These are phyloP conservation scores for Cladosporium oxysporum DNA, from an alignment of 2,329 filamentous ascomycete species.

Conservation along the genomic window DNA sequence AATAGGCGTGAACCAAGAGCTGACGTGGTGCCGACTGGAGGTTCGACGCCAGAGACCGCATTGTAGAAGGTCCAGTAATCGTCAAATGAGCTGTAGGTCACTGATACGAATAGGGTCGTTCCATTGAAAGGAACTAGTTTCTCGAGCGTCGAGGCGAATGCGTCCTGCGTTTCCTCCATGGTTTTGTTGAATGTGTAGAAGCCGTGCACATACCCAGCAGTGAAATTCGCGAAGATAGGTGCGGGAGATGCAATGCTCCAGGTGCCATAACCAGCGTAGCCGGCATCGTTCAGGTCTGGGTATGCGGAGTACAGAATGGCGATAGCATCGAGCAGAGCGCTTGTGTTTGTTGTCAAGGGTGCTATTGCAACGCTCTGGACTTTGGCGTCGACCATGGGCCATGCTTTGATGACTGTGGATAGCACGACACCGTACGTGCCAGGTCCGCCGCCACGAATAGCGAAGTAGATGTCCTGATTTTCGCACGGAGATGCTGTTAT, in stretches of 20 bases:
- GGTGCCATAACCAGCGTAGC: slow-evolving; percentile 36
- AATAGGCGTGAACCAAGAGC: slow-evolving; percentile 34
- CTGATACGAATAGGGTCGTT: slow-evolving; percentile 33
- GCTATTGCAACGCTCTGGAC: slow-evolving; percentile 33
- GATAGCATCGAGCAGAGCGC: slow-evolving; percentile 30
- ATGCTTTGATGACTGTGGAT: slow-evolving; percentile 25
- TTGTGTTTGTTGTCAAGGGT: slow-evolving; percentile 25
- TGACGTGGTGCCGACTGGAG: slow-evolving; percentile 25
- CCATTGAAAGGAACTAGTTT: slow-evolving; percentile 29
- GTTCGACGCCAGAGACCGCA: slow-evolving; percentile 26
- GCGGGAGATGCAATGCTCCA: slow-evolving; percentile 31
- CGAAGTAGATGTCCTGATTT: slow-evolving; percentile 55
- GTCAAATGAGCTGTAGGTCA: slow-evolving; percentile 34
- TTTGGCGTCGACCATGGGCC: slow-evolving; percentile 23
- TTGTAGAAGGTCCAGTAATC: slow-evolving; percentile 33
- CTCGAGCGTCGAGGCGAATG: slow-evolving; percentile 27
- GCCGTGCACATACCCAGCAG: slow-evolving; percentile 32
- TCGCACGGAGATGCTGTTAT: slow-evolving; percentile 38
- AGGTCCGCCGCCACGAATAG: slow-evolving; percentile 53
- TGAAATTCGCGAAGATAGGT: slow-evolving; percentile 32
- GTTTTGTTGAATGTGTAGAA: slow-evolving; percentile 32
- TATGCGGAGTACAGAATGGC: slow-evolving; percentile 31
- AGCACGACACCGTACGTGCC: slow-evolving; percentile 46
- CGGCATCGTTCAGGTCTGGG: slow-evolving; percentile 32
- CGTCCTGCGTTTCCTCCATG: slow-evolving; percentile 22